phyloP scores from a whole-genome alignment of 2,329 filamentous ascomycete species.

The Anthostomella pinea region DNA sequence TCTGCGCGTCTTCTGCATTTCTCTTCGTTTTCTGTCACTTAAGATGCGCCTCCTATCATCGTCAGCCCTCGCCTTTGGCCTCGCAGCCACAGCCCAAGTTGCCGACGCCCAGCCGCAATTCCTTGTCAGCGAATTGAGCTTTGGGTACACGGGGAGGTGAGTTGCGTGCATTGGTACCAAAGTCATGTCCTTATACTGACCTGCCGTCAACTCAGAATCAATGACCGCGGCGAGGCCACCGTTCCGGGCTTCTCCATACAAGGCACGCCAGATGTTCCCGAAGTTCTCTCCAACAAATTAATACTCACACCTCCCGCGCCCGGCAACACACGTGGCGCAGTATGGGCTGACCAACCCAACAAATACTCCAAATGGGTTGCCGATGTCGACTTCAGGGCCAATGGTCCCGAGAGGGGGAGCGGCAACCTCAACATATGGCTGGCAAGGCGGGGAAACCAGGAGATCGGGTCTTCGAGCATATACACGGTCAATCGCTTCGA shows the following conservation, averaged over 20 bases:
- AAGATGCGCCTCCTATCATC: conserved; percentile 43
- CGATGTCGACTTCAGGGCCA: conserved; percentile 84
- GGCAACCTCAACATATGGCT: conserved; percentile 97
- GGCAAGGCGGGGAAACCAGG: conserved; percentile 62
- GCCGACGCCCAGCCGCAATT: conserved; percentile 59
- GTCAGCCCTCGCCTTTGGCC: conserved; percentile 39
- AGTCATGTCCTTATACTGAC: conserved; percentile 18
- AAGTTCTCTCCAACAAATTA: conserved; percentile 81
- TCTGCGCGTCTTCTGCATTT: conserved; percentile 13
- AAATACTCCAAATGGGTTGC: conserved; percentile 71
- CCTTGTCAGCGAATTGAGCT: conserved; percentile 71
- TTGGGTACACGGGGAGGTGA: conserved; percentile 67
- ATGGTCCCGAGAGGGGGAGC: conserved; percentile 77
- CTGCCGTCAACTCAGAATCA: conserved; percentile 54
- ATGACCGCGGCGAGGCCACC: conserved; percentile 51
- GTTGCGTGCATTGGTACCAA: no score
- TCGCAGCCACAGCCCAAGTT: conserved; percentile 41
- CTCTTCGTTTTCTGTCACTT: conserved; percentile 9
- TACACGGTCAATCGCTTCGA: conserved; percentile 86
- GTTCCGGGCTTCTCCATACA: conserved; percentile 55
- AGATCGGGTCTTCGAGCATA: conserved; percentile 70
- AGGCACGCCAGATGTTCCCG: conserved; percentile 53
- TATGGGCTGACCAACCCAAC: conserved; percentile 71
- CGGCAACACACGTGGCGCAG: conserved; percentile 77
- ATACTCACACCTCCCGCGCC: conserved; percentile 87